Conservation (phyloP, 2,329 filamentous ascomycete species). For the Beauveria sp. region DNA sequence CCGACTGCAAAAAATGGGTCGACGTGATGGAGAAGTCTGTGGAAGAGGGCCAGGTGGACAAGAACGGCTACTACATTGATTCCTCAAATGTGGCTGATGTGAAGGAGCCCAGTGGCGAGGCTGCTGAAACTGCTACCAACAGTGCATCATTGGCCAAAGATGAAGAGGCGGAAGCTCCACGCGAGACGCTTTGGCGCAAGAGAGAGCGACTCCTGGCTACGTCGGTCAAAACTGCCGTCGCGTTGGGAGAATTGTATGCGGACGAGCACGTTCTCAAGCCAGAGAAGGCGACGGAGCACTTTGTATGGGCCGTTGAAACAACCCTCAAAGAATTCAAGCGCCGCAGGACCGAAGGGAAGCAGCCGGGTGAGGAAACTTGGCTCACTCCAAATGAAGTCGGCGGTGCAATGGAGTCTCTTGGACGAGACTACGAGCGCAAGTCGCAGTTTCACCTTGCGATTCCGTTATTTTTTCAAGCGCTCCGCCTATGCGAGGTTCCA, state of each 20-base stretch:
- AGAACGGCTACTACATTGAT: constrained; percentile 27
- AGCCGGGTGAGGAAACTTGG: constrained; percentile 64
- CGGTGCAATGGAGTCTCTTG: constrained; percentile 68
- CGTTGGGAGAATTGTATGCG: constrained; percentile 77
- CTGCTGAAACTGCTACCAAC: too few relatives aligned
- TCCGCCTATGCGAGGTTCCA: constrained; percentile 55
- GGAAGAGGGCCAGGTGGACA: constrained; percentile 38
- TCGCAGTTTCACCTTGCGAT: constrained; percentile 74
- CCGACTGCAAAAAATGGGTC: constrained; percentile 60
- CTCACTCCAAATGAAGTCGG: constrained; percentile 64
- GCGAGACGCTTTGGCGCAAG: constrained; percentile 47
- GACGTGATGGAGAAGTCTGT: constrained; percentile 43
- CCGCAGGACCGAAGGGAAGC: constrained; percentile 58
- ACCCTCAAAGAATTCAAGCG: constrained; percentile 66
- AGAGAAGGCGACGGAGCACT: constrained; percentile 62
- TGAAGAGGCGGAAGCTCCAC: constrained; percentile 15
- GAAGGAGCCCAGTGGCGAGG: background rate
- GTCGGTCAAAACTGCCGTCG: constrained; percentile 68
- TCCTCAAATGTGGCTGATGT: background rate
- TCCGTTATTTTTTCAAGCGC: constrained; percentile 78
- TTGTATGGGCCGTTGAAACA: constrained; percentile 77
- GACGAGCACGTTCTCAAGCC: constrained; percentile 67
- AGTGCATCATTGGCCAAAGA: background rate
- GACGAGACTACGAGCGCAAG: constrained; percentile 64
- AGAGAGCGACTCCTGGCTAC: constrained; percentile 65